These are phyloP conservation scores for Bipolaris cookei DNA, from an alignment of 2,329 filamentous ascomycete species.

Conservation along the genomic window DNA sequence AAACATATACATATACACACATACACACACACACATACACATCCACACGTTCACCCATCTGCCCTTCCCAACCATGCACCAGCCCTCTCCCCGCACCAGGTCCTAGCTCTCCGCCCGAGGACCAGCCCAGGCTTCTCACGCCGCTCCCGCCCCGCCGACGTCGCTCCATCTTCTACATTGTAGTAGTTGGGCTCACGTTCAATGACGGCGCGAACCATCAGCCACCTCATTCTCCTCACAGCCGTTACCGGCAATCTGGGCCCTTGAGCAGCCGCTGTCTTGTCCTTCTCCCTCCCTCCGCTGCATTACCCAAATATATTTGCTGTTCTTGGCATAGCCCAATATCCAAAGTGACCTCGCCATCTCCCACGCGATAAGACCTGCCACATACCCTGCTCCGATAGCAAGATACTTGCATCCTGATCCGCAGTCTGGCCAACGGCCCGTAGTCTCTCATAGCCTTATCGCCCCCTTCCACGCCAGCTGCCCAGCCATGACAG, in stretches of 20 bases:
- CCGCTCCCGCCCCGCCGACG: constrained; percentile 17
- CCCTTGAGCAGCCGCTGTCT: constrained; percentile 30
- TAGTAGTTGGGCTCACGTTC: constrained; percentile 30
- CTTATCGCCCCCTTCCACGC: constrained; percentile 30
- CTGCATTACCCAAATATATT: constrained; percentile 30
- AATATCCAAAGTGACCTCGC: constrained; percentile 19
- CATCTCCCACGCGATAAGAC: constrained; percentile 49
- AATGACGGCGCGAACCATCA: constrained; percentile 53
- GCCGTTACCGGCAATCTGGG: constrained; percentile 49
- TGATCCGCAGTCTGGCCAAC: constrained; percentile 40
- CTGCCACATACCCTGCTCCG: constrained; percentile 27
- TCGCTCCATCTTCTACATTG: constrained; percentile 16
- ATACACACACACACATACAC: background rate
- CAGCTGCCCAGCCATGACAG: constrained; percentile 49
- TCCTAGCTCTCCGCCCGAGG: constrained; percentile 30
- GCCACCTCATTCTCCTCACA: constrained; percentile 52
- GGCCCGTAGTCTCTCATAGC: constrained; percentile 38
- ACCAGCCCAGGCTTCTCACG: constrained; percentile 23
- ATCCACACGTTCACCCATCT: constrained; percentile 20
- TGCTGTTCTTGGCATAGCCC: constrained; percentile 34
- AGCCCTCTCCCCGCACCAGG: constrained; percentile 25
- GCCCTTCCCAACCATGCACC: constrained; percentile 32
- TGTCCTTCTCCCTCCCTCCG: constrained; percentile 10
- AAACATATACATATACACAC: background rate
- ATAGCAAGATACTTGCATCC: constrained; percentile 24